A percentile compares a stretch with the other conserved stretches of the same genome.
phyloP scores from a whole-genome alignment of 2,329 filamentous ascomycete species.

The Neonectria ditissima region DNA sequence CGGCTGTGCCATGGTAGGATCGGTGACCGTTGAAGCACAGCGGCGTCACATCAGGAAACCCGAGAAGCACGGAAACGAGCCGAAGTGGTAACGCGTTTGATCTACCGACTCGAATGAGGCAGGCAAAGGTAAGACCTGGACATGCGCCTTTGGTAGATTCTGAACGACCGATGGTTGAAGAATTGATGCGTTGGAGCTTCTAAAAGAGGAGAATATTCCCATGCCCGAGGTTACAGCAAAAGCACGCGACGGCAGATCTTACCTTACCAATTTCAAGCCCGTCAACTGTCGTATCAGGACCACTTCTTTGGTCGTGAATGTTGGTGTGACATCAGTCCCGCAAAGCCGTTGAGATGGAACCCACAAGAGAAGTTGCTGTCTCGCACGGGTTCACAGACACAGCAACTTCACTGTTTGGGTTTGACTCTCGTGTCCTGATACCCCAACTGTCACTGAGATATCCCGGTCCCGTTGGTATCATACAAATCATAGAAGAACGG shows the following conservation, averaged over 20 bases:
- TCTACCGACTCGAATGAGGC: background rate
- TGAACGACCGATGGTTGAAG: background rate
- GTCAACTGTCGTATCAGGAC: background rate
- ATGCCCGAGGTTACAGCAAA: background rate
- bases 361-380: background rate
- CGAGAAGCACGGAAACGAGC: background rate
- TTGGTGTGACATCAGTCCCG: background rate
- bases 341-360: background rate
- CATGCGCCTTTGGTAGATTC: background rate
- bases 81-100: background rate
- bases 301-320: background rate
- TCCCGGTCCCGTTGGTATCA: background rate
- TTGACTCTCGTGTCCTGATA: background rate
- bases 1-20: background rate
- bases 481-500: background rate
- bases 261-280: background rate
- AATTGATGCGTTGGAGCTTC: background rate
- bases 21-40: background rate
- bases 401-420: background rate
- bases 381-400: background rate
- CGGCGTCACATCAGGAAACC: background rate
- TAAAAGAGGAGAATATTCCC: background rate
- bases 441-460: background rate
- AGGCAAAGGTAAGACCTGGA: background rate
- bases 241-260: background rate